Conservation (phyloP, 495 filamentous ascomycete species). For the Neurospora sp. region DNA sequence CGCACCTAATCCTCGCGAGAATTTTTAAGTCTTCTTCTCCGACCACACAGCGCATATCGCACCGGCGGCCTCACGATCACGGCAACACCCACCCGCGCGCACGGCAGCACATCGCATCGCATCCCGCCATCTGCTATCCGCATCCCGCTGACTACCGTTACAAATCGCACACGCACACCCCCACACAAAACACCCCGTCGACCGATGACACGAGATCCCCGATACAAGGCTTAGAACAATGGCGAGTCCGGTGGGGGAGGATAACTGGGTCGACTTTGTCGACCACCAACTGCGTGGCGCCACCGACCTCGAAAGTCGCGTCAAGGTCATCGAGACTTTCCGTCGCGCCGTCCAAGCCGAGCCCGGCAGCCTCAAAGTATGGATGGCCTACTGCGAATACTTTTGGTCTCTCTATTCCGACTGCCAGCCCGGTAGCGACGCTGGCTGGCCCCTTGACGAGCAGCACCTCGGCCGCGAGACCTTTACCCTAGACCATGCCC, state of each 20-base stretch:
- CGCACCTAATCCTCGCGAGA: not conserved
- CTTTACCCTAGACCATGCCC: constrained; percentile 65
- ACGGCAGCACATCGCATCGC: not conserved
- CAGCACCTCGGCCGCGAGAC: constrained; percentile 60
- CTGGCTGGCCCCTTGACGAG: constrained; percentile 67
- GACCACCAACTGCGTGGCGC: constrained; percentile 42
- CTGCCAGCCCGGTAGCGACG: constrained; percentile 45
- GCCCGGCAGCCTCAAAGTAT: constrained; percentile 71
- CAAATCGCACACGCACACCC: not conserved
- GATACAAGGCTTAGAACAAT: constrained; percentile 23
- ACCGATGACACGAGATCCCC: constrained; percentile 19
- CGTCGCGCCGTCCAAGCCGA: constrained; percentile 73
- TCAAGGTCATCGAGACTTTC: constrained; percentile 75
- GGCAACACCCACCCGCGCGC: not conserved
- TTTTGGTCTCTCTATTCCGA: constrained; percentile 65
- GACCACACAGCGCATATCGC: not conserved
- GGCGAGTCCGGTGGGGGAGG: constrained; percentile 23
- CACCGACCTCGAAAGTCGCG: constrained; percentile 42
- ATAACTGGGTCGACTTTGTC: constrained; percentile 15
- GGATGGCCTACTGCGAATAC: constrained; percentile 83
- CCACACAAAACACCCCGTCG: not conserved
- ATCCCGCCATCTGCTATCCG: not conserved
- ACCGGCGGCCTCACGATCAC: not conserved
- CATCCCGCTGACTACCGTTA: not conserved
- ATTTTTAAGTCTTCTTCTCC: not conserved